Conservation (phyloP, 768 basidiomycete species). For the Tricholoma terreum region DNA sequence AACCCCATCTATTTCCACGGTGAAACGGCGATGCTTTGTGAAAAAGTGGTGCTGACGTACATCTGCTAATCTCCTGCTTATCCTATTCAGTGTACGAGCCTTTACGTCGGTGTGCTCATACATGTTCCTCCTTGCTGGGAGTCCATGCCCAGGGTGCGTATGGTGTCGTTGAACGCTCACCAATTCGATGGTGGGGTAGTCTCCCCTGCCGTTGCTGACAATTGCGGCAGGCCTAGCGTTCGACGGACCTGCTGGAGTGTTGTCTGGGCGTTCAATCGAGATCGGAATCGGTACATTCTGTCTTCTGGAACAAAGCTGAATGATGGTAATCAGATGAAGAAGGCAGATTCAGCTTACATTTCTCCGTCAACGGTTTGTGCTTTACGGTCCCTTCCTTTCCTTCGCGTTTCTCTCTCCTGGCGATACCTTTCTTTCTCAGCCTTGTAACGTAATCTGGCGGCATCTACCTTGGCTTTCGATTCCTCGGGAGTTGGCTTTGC, state of each 20-base stretch:
- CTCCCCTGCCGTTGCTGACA: slow-evolving; percentile 59
- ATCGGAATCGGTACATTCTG: background rate
- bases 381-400: slow-evolving; percentile 32
- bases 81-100: slow-evolving; percentile 44
- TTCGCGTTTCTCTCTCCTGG: slow-evolving; percentile 49
- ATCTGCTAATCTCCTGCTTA: slow-evolving; percentile 59
- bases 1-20: slow-evolving; percentile 66
- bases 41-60: slow-evolving; percentile 30
- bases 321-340: background rate
- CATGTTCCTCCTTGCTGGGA: slow-evolving; percentile 21
- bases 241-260: slow-evolving; percentile 15
- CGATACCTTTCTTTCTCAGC: slow-evolving; percentile 70
- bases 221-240: slow-evolving; percentile 34
- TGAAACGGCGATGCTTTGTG: slow-evolving; percentile 6
- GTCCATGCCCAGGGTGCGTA: slow-evolving; percentile 38
- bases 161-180: slow-evolving; percentile 49
- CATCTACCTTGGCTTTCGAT: slow-evolving; percentile 51
- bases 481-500: slow-evolving; percentile 32
- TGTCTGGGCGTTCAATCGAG: background rate
- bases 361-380: slow-evolving; percentile 8
- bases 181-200: slow-evolving; percentile 63
- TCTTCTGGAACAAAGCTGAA: background rate
- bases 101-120: slow-evolving; percentile 26
- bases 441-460: slow-evolving; percentile 65
- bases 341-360: slow-evolving; percentile 6